Evolutionary conservation across 2,329 filamentous ascomycete species (phyloP), one percentile per base, ranked within the genome.

Genomic region (Botrytis fragariae): DNA sequence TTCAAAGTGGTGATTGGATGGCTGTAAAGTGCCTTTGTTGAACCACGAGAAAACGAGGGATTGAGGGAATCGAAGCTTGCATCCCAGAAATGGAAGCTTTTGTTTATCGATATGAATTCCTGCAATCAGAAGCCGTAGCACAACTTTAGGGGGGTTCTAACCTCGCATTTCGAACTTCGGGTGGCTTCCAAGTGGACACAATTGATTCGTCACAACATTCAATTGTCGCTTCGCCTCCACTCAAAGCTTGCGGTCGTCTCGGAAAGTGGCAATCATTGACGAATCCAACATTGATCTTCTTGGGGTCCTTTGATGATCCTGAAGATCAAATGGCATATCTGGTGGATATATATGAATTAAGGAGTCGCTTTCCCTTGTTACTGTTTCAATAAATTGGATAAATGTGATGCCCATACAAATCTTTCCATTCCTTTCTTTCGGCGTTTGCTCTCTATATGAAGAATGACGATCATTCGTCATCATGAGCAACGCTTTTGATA

Each of bases 151-250:
- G 29, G 61, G 29, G 22, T 35, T 10, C 18, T 22, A 45, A 64
- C n/a, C 45, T 51, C 32, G 45, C 45, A 51, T 35, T 18, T 39
- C 4, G 63, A 67, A 39, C 14, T 79, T 79, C 44, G n/a, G 37
- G 44, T 54, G 64, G 35, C 44, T 51, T 67, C 44, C 45, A 67
- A 51, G 64, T 68, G 45, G 44, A 39, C 37, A 29, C n/a, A 39
- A 39, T 57, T 54, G 48, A 68, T 18, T 57, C 48, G 35, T 68
- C 9, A 68, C 45, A 18, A 32, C 64, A 57, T 57, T 29, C n/a
- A 57, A 29, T 57, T 42, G 37, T 68, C 32, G 35, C 64, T 68
- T 29, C 45, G 45, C 64, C 64, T 45, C 42, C 62, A 64, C 62
- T 64, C 29, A 20, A 25, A 45, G 62, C 18, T 35, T 35, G 62